A percentile compares a stretch with the other conserved stretches of the same genome.
These are phyloP conservation scores for Cryptococcus sp. DNA, from an alignment of 1,284 basidiomycete species.

Conservation along the genomic window DNA sequence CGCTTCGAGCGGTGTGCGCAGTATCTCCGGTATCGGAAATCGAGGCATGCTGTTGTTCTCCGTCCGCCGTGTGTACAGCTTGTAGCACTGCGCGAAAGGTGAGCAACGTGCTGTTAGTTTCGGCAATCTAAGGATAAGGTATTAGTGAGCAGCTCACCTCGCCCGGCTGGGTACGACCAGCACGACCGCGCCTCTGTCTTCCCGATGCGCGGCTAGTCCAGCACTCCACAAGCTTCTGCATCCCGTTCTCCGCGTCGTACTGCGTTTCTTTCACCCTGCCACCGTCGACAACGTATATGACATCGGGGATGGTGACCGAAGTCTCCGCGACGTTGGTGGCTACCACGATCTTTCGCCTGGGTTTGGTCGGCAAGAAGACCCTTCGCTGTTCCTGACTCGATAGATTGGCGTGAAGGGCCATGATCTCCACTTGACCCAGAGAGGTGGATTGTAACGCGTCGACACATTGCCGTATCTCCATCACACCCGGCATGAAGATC, in stretches of 20 bases:
- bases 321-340: conserved; percentile 87
- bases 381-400: conserved; percentile 78
- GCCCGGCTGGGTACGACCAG: conserved; percentile 83
- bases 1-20: conserved; percentile 83
- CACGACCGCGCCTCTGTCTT: conserved; percentile 82
- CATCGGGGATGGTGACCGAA: conserved; percentile 90
- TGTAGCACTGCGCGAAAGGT: conserved; percentile 61
- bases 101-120: neutral
- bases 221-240: conserved; percentile 75
- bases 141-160: conserved; percentile 28
- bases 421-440: conserved; percentile 61
- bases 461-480: conserved; percentile 82
- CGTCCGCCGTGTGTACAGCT: conserved; percentile 72
- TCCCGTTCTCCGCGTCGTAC: conserved; percentile 73
- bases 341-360: conserved; percentile 80
- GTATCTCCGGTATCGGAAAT: conserved; percentile 84
- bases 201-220: conserved; percentile 73
- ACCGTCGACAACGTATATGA: conserved; percentile 79
- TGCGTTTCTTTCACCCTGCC: conserved; percentile 89
- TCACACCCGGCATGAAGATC: conserved; percentile 85
- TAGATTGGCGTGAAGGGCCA: conserved; percentile 88
- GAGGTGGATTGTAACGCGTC: conserved; percentile 61
- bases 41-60: conserved; percentile 70
- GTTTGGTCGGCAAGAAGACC: conserved; percentile 73
- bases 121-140: neutral